Conservation (phyloP, 441 rosid genomes). For the Kokia cookei region DNA sequence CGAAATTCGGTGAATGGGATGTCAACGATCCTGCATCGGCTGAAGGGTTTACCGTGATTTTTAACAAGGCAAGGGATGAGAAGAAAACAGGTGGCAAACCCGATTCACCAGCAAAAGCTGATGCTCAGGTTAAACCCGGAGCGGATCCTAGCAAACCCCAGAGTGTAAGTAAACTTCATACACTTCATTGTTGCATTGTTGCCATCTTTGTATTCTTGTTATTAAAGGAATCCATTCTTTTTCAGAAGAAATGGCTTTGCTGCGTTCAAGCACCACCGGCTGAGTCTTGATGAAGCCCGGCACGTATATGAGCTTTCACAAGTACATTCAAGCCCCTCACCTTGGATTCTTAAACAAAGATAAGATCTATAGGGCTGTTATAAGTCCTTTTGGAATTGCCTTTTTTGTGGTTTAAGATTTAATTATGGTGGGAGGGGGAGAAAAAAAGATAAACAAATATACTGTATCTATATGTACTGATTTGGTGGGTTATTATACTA, state of each 20-base stretch:
- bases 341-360: constrained; percentile 36
- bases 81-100: constrained; percentile 63
- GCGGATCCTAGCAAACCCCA: constrained; percentile 42
- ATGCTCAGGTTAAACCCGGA: constrained; percentile 27
- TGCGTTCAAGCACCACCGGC: constrained; percentile 65
- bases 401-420: constrained; percentile 44
- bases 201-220: not conserved
- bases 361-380: constrained; percentile 36
- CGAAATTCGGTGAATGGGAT: constrained; percentile 82
- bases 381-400: constrained; percentile 36
- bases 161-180: constrained; percentile 33
- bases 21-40: constrained; percentile 80
- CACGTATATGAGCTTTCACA: constrained; percentile 16
- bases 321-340: constrained; percentile 27
- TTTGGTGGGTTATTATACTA: constrained; percentile 28
- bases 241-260: constrained; percentile 55
- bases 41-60: constrained; percentile 75
- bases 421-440: constrained; percentile 33
- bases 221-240: not conserved
- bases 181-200: not conserved
- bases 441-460: constrained; percentile 4
- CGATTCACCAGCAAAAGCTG: constrained; percentile 43
- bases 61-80: constrained; percentile 72
- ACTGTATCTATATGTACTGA: constrained; percentile 27
- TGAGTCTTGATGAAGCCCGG: constrained; percentile 46